Conservation (phyloP, 2,329 filamentous ascomycete species). For the Colletotrichum kahawae region DNA sequence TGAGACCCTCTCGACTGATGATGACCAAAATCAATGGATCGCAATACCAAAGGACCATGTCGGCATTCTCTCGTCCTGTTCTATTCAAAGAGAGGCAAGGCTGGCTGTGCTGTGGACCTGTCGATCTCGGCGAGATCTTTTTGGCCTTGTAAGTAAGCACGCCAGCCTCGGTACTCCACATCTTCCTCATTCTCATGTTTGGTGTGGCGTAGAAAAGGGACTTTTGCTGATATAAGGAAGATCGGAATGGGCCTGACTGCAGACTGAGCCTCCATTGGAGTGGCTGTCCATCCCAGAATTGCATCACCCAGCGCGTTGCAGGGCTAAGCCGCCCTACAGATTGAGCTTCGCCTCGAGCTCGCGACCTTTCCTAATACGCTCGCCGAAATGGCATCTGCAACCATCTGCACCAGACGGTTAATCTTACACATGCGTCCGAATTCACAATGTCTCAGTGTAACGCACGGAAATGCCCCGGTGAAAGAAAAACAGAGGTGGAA, state of each 20-base stretch:
- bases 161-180: neutral
- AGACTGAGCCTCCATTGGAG: neutral
- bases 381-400: neutral
- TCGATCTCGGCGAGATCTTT: neutral
- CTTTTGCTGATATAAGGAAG: neutral
- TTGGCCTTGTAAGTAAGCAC: neutral
- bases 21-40: neutral
- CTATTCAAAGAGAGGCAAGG: neutral
- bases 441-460: neutral
- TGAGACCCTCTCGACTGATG: neutral
- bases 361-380: neutral
- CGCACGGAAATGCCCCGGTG: neutral
- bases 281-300: neutral
- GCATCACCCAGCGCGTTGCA: neutral
- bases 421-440: neutral
- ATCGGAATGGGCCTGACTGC: fast-evolving
- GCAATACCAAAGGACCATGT: neutral
- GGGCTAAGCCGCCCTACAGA: neutral
- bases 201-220: neutral
- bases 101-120: neutral
- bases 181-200: neutral
- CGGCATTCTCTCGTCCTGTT: neutral
- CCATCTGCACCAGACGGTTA: neutral
- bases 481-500: neutral
- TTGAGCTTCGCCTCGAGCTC: neutral